Evolutionary conservation across 164 flowering plant species (phyloP).

Genomic region (Sextonia rubra): DNA sequence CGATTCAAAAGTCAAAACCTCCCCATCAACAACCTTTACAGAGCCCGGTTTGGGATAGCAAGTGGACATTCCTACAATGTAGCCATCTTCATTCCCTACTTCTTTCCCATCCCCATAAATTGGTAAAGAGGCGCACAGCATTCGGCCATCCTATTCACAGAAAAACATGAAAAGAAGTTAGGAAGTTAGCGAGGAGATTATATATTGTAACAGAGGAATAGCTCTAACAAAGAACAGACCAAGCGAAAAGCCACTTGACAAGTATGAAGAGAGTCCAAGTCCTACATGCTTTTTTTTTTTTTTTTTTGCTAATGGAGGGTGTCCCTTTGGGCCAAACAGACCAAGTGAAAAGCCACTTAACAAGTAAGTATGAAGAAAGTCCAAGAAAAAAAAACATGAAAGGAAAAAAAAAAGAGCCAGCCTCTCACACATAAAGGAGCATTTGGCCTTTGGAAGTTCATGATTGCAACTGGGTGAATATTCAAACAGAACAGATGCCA

Average conservation of each 20-base stretch:
- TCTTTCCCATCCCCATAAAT: conserved; percentile 66
- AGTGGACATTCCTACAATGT: conserved; percentile 84
- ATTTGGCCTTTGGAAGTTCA: too few relatives aligned
- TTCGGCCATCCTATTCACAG: conserved; percentile 57
- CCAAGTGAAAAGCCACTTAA: not conserved
- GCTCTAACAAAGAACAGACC: not conserved
- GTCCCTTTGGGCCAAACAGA: too few relatives aligned
- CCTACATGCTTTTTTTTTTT: too few relatives aligned
- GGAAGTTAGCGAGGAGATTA: not conserved
- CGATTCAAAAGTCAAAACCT: conserved; percentile 56
- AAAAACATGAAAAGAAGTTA: conserved; percentile 5
- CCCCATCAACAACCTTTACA: conserved; percentile 49
- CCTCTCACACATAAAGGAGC: too few relatives aligned
- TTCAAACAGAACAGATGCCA: too few relatives aligned
- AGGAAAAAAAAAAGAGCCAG: too few relatives aligned
- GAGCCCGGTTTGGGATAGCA: conserved; percentile 82
- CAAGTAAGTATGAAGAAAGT: too few relatives aligned
- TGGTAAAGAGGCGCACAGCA: conserved; percentile 67
- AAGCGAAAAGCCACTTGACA: not conserved
- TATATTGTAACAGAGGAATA: not conserved
- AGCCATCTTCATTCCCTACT: conserved; percentile 74
- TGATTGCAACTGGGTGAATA: too few relatives aligned
- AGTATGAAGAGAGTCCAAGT: too few relatives aligned
- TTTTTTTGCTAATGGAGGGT: too few relatives aligned
- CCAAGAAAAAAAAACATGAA: too few relatives aligned